A percentile compares a stretch with the other conserved stretches of the same genome.
phyloP scores from a whole-genome alignment of 306 rosid species.

The Elaeagnus macrophylla region DNA sequence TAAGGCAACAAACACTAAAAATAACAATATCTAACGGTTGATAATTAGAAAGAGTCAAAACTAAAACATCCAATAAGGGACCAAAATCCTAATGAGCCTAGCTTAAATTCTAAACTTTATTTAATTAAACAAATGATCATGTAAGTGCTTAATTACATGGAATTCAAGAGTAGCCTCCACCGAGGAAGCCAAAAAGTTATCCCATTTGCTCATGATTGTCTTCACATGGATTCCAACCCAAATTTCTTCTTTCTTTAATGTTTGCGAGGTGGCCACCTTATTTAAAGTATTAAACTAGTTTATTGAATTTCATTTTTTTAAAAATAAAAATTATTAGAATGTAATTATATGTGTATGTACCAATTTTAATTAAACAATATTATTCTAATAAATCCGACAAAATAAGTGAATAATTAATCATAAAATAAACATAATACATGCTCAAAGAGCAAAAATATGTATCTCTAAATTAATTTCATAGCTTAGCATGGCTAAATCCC shows the following conservation, averaged over 20 bases:
- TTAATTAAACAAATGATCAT: constrained; percentile 1
- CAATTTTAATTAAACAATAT: too few relatives aligned
- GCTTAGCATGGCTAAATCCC: too few relatives aligned
- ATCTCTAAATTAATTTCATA: too few relatives aligned
- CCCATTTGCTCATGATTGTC: constrained; percentile 48
- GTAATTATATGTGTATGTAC: neutral
- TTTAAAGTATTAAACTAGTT: constrained; percentile 5
- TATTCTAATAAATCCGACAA: too few relatives aligned
- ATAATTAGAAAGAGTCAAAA: constrained; percentile 1
- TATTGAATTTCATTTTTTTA: constrained; percentile 7
- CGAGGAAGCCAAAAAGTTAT: constrained; percentile 19
- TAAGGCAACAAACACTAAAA: neutral
- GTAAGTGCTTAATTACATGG: constrained; percentile 5
- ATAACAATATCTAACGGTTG: neutral
- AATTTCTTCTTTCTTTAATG: constrained; percentile 11
- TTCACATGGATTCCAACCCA: constrained; percentile 45
- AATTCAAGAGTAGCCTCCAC: constrained; percentile 24
- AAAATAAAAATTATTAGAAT: neutral
- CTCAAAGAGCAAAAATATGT: too few relatives aligned
- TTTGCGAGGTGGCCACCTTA: constrained; percentile 13
- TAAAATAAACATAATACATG: too few relatives aligned
- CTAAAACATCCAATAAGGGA: constrained; percentile 3
- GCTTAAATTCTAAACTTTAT: neutral
- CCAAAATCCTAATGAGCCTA: constrained; percentile 19
- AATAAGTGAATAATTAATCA: too few relatives aligned